Percentiles rank a stretch among this genome's conserved stretches.
phyloP scores from a whole-genome alignment of 208 protist genomes.

The Willaertia magna region DNA sequence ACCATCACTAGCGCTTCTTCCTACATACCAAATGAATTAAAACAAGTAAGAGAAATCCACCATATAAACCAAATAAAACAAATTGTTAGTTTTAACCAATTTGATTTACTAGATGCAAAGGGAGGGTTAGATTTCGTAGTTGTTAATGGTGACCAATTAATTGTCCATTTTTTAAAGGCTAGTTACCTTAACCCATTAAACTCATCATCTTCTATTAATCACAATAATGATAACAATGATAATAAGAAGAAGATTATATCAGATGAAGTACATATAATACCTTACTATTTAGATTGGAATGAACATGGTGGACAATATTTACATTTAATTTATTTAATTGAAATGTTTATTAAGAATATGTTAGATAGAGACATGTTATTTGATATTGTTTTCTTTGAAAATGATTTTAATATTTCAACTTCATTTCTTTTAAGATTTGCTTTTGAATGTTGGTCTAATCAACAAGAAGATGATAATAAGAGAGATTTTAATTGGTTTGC shows the following conservation, averaged over 20 bases:
- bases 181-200: no score
- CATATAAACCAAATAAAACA: neutral
- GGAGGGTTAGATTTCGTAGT: neutral
- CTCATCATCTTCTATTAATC: no score
- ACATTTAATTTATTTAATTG: neutral
- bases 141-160: neutral
- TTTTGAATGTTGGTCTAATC: no score
- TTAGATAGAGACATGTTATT: neutral
- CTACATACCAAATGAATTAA: no score
- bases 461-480: neutral
- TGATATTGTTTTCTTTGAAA: constrained; percentile 5
- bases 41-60: no score
- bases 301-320: neutral
- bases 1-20: no score
- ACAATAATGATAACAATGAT: neutral
- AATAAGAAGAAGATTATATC: no score
- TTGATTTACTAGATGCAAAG: neutral
- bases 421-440: neutral
- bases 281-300: neutral
- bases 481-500: neutral
- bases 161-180: neutral
- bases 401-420: neutral
- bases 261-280: neutral
- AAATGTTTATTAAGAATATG: neutral
- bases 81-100: neutral